A percentile compares a stretch with the other conserved stretches of the same genome.
Evolutionary conservation across 495 filamentous ascomycete species (phyloP).

Genomic region (Aspergillus steynii): DNA sequence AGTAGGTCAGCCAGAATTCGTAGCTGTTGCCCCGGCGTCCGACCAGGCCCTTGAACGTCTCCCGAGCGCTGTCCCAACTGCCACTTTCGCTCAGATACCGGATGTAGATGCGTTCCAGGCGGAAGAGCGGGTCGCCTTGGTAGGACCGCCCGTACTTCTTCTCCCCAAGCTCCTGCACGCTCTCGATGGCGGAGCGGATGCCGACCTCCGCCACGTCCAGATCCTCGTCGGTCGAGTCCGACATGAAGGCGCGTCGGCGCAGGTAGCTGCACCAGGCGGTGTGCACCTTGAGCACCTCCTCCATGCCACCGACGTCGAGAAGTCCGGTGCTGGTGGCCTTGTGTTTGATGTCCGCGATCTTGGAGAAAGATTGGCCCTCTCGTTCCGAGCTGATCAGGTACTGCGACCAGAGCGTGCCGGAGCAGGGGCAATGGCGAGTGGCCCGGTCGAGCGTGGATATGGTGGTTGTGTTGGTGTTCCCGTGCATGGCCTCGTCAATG

Average conservation of each 20-base stretch:
- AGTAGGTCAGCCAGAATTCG: slow-evolving; percentile 92
- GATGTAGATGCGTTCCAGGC: slow-evolving; percentile 87
- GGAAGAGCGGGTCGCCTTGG: slow-evolving; percentile 80
- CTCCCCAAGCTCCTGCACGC: slow-evolving; percentile 74
- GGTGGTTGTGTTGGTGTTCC: slow-evolving; percentile 36
- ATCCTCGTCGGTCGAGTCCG: slow-evolving; percentile 79
- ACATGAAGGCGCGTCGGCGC: slow-evolving; percentile 75
- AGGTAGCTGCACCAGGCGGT: slow-evolving; percentile 92
- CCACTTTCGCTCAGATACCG: slow-evolving; percentile 82
- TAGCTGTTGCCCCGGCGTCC: slow-evolving; percentile 69
- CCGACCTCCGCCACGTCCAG: slow-evolving; percentile 90
- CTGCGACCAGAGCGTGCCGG: slow-evolving; percentile 84
- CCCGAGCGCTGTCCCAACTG: slow-evolving; percentile 64
- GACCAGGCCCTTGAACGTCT: slow-evolving; percentile 72
- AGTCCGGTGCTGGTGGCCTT: slow-evolving; percentile 80
- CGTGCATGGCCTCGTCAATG: slow-evolving; percentile 45
- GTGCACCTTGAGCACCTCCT: slow-evolving; percentile 84
- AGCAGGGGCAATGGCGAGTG: slow-evolving; percentile 89
- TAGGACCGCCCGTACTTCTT: slow-evolving; percentile 74
- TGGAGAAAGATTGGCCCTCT: slow-evolving; percentile 68
- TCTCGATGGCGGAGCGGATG: slow-evolving; percentile 79
- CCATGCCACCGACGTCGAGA: slow-evolving; percentile 72
- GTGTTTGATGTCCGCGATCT: slow-evolving; percentile 87
- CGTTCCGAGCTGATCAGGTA: slow-evolving; percentile 81
- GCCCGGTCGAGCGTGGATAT: slow-evolving; percentile 68